These are phyloP conservation scores for Dactylonectria macrodidyma DNA, from an alignment of 2,329 filamentous ascomycete species.

Conservation along the genomic window DNA sequence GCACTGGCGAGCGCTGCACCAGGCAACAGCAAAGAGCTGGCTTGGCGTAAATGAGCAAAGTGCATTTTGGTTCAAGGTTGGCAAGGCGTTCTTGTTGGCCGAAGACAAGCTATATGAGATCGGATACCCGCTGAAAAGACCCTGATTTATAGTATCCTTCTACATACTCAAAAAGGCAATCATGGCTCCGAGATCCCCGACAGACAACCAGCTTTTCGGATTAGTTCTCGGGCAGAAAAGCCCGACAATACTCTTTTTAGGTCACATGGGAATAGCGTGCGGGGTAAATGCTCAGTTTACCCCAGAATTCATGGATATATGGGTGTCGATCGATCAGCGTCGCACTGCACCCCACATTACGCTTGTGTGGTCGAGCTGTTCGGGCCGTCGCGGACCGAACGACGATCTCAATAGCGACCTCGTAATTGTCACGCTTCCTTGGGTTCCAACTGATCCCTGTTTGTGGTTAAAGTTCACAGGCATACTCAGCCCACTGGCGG, in stretches of 20 bases:
- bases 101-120: background rate
- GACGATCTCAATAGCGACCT: background rate
- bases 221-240: background rate
- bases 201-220: background rate
- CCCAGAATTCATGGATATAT: constrained; percentile 10
- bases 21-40: constrained; percentile 6
- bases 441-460: background rate
- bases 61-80: background rate
- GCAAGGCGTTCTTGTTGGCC: background rate
- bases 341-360: background rate
- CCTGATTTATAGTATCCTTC: background rate
- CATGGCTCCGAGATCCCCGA: constrained; percentile 18
- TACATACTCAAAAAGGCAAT: background rate
- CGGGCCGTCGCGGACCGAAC: constrained; percentile 19
- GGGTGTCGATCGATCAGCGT: constrained; percentile 8
- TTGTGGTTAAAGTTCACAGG: background rate
- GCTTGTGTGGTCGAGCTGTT: background rate
- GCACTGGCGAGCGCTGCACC: constrained; percentile 5
- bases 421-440: background rate
- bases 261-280: constrained; percentile 12
- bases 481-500: background rate
- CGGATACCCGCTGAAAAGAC: background rate
- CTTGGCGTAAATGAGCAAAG: constrained; percentile 8
- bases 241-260: background rate
- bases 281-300: constrained; percentile 18